These are phyloP conservation scores for Delonix regia DNA, from an alignment of 306 rosid genomes.

Conservation along the genomic window DNA sequence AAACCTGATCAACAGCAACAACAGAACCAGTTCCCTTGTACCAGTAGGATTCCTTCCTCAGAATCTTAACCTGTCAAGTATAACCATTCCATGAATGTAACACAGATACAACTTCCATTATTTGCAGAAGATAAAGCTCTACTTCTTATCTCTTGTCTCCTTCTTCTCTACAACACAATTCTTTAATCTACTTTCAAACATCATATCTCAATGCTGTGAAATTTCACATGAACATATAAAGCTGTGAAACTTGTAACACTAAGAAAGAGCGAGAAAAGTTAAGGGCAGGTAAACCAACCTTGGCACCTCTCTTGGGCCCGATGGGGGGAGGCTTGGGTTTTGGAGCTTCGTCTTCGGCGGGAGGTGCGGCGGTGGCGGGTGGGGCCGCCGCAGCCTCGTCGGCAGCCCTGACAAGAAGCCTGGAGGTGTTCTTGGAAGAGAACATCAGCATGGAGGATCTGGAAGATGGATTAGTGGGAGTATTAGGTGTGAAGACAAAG, in stretches of 20 bases:
- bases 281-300: conserved; percentile 47
- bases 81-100: not conserved
- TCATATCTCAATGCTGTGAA: too few relatives aligned
- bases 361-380: conserved; percentile 44
- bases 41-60: conserved; percentile 90
- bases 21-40: conserved; percentile 75
- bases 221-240: too few relatives aligned
- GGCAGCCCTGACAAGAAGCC: conserved; percentile 65
- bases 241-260: not conserved
- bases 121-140: not conserved
- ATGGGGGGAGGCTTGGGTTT: conserved; percentile 88
- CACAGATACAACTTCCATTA: not conserved
- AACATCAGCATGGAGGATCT: conserved; percentile 47
- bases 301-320: conserved; percentile 91
- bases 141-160: not conserved
- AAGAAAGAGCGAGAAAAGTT: not conserved
- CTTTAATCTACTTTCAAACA: too few relatives aligned
- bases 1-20: conserved; percentile 88
- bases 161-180: too few relatives aligned
- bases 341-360: conserved; percentile 44
- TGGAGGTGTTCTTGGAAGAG: conserved; percentile 47
- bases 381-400: conserved; percentile 56
- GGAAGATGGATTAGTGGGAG: conserved; percentile 45
- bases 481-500: conserved; percentile 60
- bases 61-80: conserved; percentile 72